Evolutionary conservation across 768 basidiomycete species (phyloP).

Genomic region (Amanita phalloides): DNA sequence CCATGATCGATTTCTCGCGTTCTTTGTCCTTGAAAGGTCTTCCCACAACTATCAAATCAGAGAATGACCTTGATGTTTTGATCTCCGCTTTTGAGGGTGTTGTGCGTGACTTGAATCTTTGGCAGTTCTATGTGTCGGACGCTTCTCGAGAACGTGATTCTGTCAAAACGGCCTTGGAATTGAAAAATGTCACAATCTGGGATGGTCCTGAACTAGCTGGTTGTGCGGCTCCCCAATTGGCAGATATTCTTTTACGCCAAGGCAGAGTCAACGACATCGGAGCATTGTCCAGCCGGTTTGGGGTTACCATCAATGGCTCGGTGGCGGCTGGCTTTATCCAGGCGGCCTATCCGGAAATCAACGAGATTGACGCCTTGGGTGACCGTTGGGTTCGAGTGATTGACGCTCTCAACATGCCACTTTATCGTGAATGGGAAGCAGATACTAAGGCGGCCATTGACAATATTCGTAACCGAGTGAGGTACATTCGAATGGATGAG

Average conservation of each 20-base stretch:
- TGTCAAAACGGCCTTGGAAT: conserved; percentile 43
- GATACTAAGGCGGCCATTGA: conserved; percentile 70
- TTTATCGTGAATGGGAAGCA: conserved; percentile 81
- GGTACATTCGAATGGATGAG: conserved; percentile 71
- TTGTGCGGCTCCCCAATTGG: conserved; percentile 55
- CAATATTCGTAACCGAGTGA: conserved; percentile 64
- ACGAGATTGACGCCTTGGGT: conserved; percentile 41
- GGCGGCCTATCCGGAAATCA: conserved; percentile 47
- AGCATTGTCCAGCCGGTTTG: conserved; percentile 54
- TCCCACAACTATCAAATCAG: conserved; percentile 56
- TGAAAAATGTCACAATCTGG: conserved; percentile 44
- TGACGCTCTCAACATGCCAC: conserved; percentile 79
- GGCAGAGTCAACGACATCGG: conserved; percentile 50
- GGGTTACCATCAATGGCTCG: conserved; percentile 48
- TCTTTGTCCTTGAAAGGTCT: conserved; percentile 56
- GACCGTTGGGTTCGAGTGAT: conserved; percentile 71
- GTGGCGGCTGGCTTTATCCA: conserved; percentile 68
- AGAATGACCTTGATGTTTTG: conserved; percentile 59
- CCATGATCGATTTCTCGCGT: conserved; percentile 72
- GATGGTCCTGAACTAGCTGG: conserved; percentile 44
- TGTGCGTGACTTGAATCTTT: conserved; percentile 61
- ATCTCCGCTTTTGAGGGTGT: conserved; percentile 49
- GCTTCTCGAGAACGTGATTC: conserved; percentile 48
- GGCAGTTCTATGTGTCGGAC: conserved; percentile 93
- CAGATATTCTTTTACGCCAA: conserved; percentile 43